Base-by-base conservation (phyloP, 345 rosid genomes). In the Lumnitzera littorea region DNA sequence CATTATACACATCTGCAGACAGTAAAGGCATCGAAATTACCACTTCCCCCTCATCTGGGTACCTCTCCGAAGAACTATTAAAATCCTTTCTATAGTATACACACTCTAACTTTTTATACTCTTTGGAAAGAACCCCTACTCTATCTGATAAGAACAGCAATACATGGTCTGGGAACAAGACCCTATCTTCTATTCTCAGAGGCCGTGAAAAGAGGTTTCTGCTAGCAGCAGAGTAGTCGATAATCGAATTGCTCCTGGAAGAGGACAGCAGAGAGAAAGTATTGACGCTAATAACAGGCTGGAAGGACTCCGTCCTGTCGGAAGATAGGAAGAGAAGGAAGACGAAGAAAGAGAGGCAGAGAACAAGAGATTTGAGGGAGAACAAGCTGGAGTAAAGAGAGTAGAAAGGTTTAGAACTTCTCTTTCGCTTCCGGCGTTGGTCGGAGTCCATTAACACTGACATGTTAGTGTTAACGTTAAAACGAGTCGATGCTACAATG, bases 151-250 rank as follows among this genome's bases (percentile, higher is more conserved):
- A 73, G 66, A 91, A 69, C 13, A 95, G 71, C 63, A 95, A 52
- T n/a, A 86, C 27, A 50, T 90, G 95, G 77, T 91, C 96, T 2
- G 96, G 97, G 46, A 94, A 80, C 67, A 80, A 69, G n/a, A 90
- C 86, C 65, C 83, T 75, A 67, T 70, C 91, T 51, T 84, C 82
- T 15, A 94, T 72, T 0, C 66, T 67, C 48, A 83, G 61, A 58
- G 73, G 68, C 29, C 60, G 62, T 17, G 78, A 58, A n/a, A 23
- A 55, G 50, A 54, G 70, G 47, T 48, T 46, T n/a, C n/a, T 52
- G 59, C 52, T 10, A 16, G 5, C 1, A 36, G 7, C 9, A 36
- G 53, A 47, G 52, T 84, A 72, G 64, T 70, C 80, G 0, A 69
- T 83, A 60, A 75, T 56, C 23, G 88, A 80, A 55, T 47, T 72